phyloP scores from a whole-genome alignment of 306 rosid genomes.

The Lupinus albus region DNA sequence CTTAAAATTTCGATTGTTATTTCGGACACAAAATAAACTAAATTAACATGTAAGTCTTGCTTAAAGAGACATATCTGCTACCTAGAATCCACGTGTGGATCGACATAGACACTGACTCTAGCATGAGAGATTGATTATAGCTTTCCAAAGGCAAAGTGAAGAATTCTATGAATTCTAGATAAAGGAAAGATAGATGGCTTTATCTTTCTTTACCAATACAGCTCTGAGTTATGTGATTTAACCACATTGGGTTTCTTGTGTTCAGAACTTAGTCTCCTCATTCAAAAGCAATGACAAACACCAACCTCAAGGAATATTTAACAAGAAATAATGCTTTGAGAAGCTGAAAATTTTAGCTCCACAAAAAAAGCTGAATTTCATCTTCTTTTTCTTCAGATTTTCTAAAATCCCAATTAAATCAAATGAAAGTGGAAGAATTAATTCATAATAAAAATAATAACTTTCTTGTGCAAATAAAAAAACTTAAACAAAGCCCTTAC shows the following conservation, averaged over 20 bases:
- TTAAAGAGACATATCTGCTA: slow-evolving; percentile 2
- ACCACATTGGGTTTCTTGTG: slow-evolving; percentile 42
- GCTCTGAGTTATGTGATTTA: neutral
- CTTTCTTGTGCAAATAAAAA: too few relatives aligned
- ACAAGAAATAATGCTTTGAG: too few relatives aligned
- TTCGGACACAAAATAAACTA: neutral
- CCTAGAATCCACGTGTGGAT: neutral
- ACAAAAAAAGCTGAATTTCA: too few relatives aligned
- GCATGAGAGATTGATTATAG: neutral
- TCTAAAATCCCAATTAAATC: too few relatives aligned
- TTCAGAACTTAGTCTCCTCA: neutral
- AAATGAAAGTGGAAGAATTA: too few relatives aligned
- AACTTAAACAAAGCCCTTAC: too few relatives aligned
- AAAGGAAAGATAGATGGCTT: neutral
- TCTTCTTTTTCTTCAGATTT: too few relatives aligned
- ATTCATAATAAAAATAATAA: too few relatives aligned
- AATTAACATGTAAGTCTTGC: neutral
- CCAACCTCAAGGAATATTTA: neutral
- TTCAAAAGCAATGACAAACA: neutral
- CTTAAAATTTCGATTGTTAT: neutral
- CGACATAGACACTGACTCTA: neutral
- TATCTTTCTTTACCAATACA: neutral
- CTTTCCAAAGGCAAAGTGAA: neutral
- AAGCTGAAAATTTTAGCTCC: too few relatives aligned
- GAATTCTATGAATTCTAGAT: neutral